A percentile compares a stretch with the other conserved stretches of the same genome.
These are phyloP conservation scores for Achaetomiella virescens DNA, from an alignment of 495 filamentous ascomycete species.

Conservation along the genomic window DNA sequence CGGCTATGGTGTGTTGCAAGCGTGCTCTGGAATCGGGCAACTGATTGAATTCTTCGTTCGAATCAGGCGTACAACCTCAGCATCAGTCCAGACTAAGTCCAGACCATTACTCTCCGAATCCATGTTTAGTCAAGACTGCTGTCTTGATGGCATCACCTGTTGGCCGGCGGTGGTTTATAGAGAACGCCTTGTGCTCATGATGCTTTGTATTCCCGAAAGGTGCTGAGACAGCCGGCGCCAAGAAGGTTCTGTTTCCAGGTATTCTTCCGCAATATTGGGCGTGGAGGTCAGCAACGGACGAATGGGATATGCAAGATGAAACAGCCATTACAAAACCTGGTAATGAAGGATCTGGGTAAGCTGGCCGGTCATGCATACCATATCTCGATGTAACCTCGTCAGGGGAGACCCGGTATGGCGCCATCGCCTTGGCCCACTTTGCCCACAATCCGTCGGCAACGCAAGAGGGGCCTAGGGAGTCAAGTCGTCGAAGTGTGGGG, in stretches of 20 bases:
- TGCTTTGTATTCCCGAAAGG: not conserved
- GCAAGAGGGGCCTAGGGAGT: slow-evolving; percentile 4
- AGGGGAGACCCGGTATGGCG: slow-evolving; percentile 8
- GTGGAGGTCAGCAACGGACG: not conserved
- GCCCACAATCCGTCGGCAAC: slow-evolving; percentile 6
- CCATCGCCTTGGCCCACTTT: slow-evolving; percentile 9
- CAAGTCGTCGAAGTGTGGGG: not conserved
- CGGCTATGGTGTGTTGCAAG: no score
- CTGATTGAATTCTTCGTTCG: no score
- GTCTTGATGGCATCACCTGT: no score
- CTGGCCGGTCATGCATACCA: slow-evolving; percentile 10
- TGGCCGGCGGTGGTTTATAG: no score
- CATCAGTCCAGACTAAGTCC: no score
- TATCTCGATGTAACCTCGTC: slow-evolving; percentile 16
- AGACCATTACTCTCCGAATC: no score
- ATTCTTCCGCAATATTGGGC: not conserved
- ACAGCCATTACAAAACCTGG: not conserved
- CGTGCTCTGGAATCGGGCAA: no score
- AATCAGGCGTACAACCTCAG: no score
- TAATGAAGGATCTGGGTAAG: slow-evolving; percentile 1
- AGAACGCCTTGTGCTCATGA: not conserved
- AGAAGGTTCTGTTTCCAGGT: not conserved
- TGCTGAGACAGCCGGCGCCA: not conserved
- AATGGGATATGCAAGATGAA: not conserved
- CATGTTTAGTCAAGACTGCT: no score